Evolutionary conservation across 805 yeast species (phyloP), one percentile per base, ranked within the genome.

Genomic region (Ogataea corticis): DNA sequence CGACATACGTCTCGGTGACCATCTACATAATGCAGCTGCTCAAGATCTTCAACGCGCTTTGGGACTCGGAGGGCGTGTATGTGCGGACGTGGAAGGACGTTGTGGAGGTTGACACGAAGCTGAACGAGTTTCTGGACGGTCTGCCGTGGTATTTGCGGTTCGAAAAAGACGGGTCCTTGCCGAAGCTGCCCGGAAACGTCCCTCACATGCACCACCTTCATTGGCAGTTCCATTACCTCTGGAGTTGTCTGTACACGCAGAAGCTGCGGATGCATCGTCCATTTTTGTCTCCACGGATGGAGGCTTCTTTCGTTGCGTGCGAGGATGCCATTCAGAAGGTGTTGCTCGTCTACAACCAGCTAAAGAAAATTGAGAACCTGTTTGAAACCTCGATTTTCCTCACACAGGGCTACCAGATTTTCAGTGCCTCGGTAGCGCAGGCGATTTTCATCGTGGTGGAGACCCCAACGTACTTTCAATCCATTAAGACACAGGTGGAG

Each of bases 361-460:
- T 65, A 18, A 50, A 63, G 37, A 48, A 50, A 16, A 44, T 49
- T 7, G 56, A 55, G 38, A 57, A 54, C 37, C 18, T 42, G 1
- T 38, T 52, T 40, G 54, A 47, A 42, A 58, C 60, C 21, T 62
- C 66, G 2, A 39, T 54, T 31, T 64, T 64, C 31, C 44, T 64
- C 14, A 49, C 67, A 14, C 66, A 61, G 45, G 63, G 65, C 13
- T 65, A 65, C 41, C 69, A 66, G 40, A 30, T 62, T 0, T 66
- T 63, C 48, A 58, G 68, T 7, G 66, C 68, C 2, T 54, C 66
- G 2, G 58, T 65, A 21, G 55, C 63, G 11, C 69, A 63, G 44
- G 58, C 66, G 2, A 59, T 65, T 58, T 48, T 66, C 49, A 34
- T 66, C 3, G 35, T 64, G 33, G 45, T 63, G 25, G 59, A 53